Evolutionary conservation across 176 grass and related monocot genomes (phyloP).

Genomic region (Luzula sylvatica): DNA sequence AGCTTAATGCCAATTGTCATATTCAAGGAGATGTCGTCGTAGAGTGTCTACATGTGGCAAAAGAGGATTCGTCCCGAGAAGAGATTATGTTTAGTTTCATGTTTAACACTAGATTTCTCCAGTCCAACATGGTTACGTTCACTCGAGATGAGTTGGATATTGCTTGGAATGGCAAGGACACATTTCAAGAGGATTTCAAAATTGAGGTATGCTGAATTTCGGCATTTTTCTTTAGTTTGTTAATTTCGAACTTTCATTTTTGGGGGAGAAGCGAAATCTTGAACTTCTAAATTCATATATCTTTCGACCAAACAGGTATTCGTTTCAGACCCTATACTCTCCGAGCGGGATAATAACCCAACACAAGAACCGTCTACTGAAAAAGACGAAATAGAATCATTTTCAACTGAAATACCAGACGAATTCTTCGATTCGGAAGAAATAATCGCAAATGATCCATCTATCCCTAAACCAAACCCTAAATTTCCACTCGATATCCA

Average conservation of each 20-base stretch:
- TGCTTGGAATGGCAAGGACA: slow-evolving; percentile 21
- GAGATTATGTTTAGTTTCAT: slow-evolving; percentile 47
- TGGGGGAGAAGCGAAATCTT: background rate
- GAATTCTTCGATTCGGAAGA: slow-evolving; percentile 42
- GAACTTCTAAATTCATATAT: background rate
- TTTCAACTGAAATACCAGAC: slow-evolving; percentile 21
- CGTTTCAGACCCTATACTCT: slow-evolving; percentile 32
- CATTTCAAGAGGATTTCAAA: slow-evolving; percentile 42
- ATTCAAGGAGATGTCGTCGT: slow-evolving; percentile 44
- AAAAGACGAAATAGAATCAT: slow-evolving; percentile 14
- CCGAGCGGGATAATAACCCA: slow-evolving; percentile 17
- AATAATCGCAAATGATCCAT: background rate
- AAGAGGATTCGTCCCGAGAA: slow-evolving; percentile 1
- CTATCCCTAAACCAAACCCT: background rate
- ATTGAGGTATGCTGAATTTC: slow-evolving; percentile 24
- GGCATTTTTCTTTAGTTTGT: too few relatives aligned
- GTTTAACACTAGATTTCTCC: slow-evolving; percentile 50
- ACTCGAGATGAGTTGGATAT: slow-evolving; percentile 44
- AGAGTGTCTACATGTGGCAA: slow-evolving; percentile 31
- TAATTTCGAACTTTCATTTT: background rate
- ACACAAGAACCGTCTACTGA: slow-evolving; percentile 18
- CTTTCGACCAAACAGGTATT: slow-evolving; percentile 23
- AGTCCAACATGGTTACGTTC: slow-evolving; percentile 35
- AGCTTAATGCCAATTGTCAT: slow-evolving; percentile 20
- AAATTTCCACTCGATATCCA: slow-evolving; percentile 4